Evolutionary conservation across 768 basidiomycete genomes (phyloP).

Genomic region (Trametes punicea): DNA sequence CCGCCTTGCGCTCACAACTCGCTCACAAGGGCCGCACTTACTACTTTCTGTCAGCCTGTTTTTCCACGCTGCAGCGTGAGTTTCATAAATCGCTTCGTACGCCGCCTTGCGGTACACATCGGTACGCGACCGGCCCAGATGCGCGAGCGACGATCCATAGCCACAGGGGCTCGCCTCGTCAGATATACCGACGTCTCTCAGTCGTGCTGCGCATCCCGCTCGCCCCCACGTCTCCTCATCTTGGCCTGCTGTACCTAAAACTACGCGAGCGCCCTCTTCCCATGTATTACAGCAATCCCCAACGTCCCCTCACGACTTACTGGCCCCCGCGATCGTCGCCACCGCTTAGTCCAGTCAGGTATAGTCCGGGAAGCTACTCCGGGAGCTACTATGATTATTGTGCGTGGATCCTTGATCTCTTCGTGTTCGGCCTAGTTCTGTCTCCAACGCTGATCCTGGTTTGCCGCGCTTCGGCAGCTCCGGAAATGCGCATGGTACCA

Average conservation of each 20-base stretch:
- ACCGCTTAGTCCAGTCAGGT: slow-evolving; percentile 17
- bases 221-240: slow-evolving; percentile 3
- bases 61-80: slow-evolving; percentile 27
- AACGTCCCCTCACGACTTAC: slow-evolving; percentile 26
- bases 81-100: slow-evolving; percentile 25
- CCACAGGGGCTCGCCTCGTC: not conserved
- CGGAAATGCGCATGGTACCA: slow-evolving; percentile 28
- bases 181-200: slow-evolving; percentile 19
- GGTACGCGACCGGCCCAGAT: slow-evolving; percentile 15
- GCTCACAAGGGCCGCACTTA: slow-evolving; percentile 12
- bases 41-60: slow-evolving; percentile 8
- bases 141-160: slow-evolving; percentile 12
- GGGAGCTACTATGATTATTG: slow-evolving; percentile 25
- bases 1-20: slow-evolving; percentile 1
- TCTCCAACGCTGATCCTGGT: not conserved
- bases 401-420: slow-evolving; percentile 10
- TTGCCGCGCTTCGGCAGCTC: slow-evolving; percentile 14
- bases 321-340: slow-evolving; percentile 22
- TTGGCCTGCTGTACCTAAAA: not conserved
- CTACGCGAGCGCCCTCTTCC: not conserved
- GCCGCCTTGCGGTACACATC: slow-evolving; percentile 5
- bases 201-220: slow-evolving; percentile 7
- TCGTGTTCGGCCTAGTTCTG: not conserved
- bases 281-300: slow-evolving; percentile 23
- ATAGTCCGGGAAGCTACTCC: slow-evolving; percentile 18